Evolutionary conservation across 2,329 filamentous ascomycete species (phyloP), one percentile per base, ranked within the genome.

Genomic region (Ilyonectria destructans): DNA sequence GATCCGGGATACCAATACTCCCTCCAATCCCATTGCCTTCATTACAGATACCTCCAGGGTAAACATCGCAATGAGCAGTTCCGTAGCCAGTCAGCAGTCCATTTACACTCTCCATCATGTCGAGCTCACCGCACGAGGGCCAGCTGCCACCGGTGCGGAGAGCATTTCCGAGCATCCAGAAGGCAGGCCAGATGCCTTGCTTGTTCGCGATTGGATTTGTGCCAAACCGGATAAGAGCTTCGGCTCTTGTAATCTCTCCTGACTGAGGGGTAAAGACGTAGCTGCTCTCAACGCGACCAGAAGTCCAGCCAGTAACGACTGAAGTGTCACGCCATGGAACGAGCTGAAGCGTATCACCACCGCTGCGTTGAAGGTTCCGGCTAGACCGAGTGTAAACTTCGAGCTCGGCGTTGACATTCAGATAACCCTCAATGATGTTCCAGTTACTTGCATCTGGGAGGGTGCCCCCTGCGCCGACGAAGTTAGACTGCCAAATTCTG

Each of bases 301-400:
- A 87, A 0, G 85, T 86, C 86, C 86, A 88, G 17, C 78, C 73
- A 6, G 78, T 79, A 4, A 68, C 67, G 48, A 74, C 67, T 7
- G 67, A 66, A 0, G 40, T 6, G 51, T 83, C 79, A n/a, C 77
- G 75, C 74, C 80, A 80, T 1, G 86, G 86, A 0, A 87, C 80
- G 58, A 88, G 79, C 75, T 87, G 85, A 12, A 88, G 76, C 0
- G 84, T 85, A 4, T 77, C 69, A 21, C 83, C 86, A 4, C 86
- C 85, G n/a, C 81, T 84, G 46, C 84, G 79, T 74, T 88, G 86
- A 4, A 86, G 75, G 77, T 88, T 87, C 64, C 74, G 64, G 46
- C 74, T 77, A 40, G 80, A 83, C 17, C 74, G 71, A 21, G 80
- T 83, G 77, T 88, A 88, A 0, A 79, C 78, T 71, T 88, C 81